Conservation (phyloP, 768 basidiomycete genomes). For the Clitopilus passeckerianus region DNA sequence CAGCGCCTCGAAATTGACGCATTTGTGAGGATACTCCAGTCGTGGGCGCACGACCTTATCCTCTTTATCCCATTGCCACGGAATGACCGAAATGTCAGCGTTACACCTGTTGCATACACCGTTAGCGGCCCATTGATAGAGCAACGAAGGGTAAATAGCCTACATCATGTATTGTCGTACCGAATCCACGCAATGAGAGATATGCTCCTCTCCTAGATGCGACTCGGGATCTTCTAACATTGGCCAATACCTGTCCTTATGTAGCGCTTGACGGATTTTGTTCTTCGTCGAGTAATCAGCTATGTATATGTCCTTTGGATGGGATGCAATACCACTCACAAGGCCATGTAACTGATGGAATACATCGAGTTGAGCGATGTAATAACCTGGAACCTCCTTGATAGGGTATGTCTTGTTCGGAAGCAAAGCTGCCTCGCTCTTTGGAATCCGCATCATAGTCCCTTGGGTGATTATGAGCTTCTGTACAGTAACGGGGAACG, state of each 20-base stretch:
- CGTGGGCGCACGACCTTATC: background rate
- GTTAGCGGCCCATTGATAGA: background rate
- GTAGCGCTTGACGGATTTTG: background rate
- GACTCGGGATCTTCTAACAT: background rate
- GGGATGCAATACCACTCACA: conserved; percentile 3
- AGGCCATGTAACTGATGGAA: conserved; percentile 21
- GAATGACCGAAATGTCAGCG: background rate
- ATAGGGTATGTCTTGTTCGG: conserved; percentile 18
- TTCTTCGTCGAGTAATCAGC: background rate
- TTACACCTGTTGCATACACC: background rate
- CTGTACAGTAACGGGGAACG: background rate
- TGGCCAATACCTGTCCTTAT: background rate
- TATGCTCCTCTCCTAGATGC: background rate
- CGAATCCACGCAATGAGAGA: conserved; percentile 1
- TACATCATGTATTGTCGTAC: conserved; percentile 1
- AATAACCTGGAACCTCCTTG: conserved; percentile 13
- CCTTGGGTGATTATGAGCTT: background rate
- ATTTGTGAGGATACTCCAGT: background rate
- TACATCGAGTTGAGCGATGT: conserved; percentile 16
- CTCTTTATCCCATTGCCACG: background rate
- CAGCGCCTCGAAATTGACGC: background rate
- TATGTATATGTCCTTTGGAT: background rate
- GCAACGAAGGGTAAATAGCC: background rate
- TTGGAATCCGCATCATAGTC: conserved; percentile 14
- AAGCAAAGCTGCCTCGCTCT: conserved; percentile 12